Evolutionary conservation across 768 basidiomycete species (phyloP).

Genomic region (Mycena rosella): DNA sequence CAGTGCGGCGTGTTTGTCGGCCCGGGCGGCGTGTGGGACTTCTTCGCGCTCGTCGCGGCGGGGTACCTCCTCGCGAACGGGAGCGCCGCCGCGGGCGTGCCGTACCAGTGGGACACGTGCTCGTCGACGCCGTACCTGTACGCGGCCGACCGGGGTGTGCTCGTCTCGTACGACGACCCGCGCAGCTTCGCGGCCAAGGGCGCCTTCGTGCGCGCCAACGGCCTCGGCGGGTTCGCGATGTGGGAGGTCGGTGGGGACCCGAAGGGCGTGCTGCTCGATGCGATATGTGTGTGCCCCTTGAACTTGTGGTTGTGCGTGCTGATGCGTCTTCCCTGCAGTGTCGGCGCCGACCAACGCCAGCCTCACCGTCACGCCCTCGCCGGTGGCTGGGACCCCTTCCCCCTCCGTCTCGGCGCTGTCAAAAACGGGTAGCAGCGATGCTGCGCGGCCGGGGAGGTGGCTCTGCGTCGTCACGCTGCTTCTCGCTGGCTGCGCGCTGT

Average conservation of each 20-base stretch:
- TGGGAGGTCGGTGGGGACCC: constrained; percentile 82
- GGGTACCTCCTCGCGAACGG: constrained; percentile 69
- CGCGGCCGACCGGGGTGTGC: constrained; percentile 60
- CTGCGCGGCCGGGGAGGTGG: background rate
- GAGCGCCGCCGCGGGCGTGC: constrained; percentile 61
- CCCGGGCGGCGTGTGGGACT: constrained; percentile 70
- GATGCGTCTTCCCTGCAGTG: constrained; percentile 16
- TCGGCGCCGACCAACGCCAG: constrained; percentile 32
- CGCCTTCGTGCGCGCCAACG: constrained; percentile 62
- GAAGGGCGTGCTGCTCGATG: constrained; percentile 56
- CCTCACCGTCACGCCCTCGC: constrained; percentile 23
- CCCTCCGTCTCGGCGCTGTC: background rate
- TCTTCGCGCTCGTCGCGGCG: constrained; percentile 71
- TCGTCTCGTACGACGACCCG: constrained; percentile 61
- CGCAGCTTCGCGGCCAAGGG: constrained; percentile 66
- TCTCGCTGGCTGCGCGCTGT: background rate
- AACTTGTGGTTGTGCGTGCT: background rate
- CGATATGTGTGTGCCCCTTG: constrained; percentile 24
- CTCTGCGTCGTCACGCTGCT: background rate
- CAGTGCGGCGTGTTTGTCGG: constrained; percentile 66
- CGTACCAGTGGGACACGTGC: constrained; percentile 71
- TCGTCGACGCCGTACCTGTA: constrained; percentile 71
- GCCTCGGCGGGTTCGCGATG: constrained; percentile 74
- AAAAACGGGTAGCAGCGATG: background rate
- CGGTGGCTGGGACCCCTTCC: background rate